A percentile compares a stretch with the other conserved stretches of the same genome.
These are phyloP conservation scores for Hygrophorus pudorinus DNA, from an alignment of 768 basidiomycete species.

Conservation along the genomic window DNA sequence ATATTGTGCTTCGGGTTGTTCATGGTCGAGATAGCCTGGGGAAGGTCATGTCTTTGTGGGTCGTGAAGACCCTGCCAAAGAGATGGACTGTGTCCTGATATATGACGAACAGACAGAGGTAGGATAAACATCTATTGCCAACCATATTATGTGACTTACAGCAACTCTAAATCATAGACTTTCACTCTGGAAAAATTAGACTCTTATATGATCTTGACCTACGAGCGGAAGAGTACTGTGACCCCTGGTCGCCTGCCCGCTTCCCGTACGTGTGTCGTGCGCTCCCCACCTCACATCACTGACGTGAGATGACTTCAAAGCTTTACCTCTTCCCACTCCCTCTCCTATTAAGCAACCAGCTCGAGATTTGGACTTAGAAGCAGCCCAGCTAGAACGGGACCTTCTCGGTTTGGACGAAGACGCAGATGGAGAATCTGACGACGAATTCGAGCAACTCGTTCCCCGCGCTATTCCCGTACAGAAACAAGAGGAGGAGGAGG, in stretches of 20 bases:
- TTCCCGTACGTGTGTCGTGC: conserved; percentile 22
- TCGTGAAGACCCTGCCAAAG: conserved; percentile 46
- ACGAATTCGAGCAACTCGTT: conserved; percentile 34
- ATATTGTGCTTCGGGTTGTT: not conserved
- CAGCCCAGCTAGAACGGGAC: conserved; percentile 18
- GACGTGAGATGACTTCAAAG: conserved; percentile 8
- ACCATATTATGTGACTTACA: conserved; percentile 1
- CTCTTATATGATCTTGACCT: conserved; percentile 45
- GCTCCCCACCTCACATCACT: conserved; percentile 7
- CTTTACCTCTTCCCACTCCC: conserved; percentile 16
- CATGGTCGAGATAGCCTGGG: conserved; percentile 25
- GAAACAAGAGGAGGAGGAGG: conserved; percentile 27
- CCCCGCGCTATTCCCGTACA: conserved; percentile 15
- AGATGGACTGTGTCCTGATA: conserved; percentile 69
- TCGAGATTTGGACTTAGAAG: conserved; percentile 13
- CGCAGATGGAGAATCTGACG: conserved; percentile 25
- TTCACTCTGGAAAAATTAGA: conserved; percentile 73
- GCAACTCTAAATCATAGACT: conserved; percentile 29
- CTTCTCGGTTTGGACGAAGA: conserved; percentile 13
- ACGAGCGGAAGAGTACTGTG: conserved; percentile 33
- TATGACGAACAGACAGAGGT: conserved; percentile 71
- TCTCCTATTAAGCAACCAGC: conserved; percentile 15
- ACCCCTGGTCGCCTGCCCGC: conserved; percentile 15
- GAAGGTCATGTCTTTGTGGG: conserved; percentile 52
- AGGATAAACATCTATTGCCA: conserved; percentile 16